Base-by-base conservation (phyloP, 441 rosid species). In the Eruca vesicaria region DNA sequence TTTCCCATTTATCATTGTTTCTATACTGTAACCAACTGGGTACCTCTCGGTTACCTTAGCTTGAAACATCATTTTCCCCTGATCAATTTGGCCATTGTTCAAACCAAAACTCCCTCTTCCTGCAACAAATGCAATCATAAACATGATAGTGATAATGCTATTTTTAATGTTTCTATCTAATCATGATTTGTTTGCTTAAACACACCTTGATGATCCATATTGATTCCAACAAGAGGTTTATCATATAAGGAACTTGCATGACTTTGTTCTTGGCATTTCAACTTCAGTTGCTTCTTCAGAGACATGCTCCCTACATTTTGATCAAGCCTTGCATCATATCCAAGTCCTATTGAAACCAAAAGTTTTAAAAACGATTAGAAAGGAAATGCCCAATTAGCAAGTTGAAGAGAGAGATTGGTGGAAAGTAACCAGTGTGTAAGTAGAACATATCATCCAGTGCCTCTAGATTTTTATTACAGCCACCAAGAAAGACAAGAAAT, bases 401-500 rank as follows among this genome's bases (percentile, higher is more conserved):
- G 53, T 33, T 74, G 66, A 76, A 63, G 57, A 64, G 66, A 75
- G n/a, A 41, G 52, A 14, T 38, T 59, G 53, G 55, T 38, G 74
- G 29, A 10, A 63, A 23, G 26, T 23, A 23, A 96, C 99, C 98
- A 86, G 98, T 96, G 79, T 90, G 69, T 69, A 96, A 81, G 84
- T 84, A 93, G 84, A 86, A 89, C 90, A 93, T 89, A 77, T 93
- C 98, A 79, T 91, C 98, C 71, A 96, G 74, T 61, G 98, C 98
- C 86, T 91, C 98, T 3, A 93, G 97, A 80, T 83, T 86, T 84
- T 87, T 96, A 81, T 86, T 88, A 87, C 98, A 96, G 75, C 99
- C 99, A 80, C 99, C 99, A 20, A 92, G 74, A 74, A 96, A 83
- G 73, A 89, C 82, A 73, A 93, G 93, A 74, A 86, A 84, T 10